Base-by-base conservation (phyloP, 345 rosid genomes). In the Eucalyptus victrix region DNA sequence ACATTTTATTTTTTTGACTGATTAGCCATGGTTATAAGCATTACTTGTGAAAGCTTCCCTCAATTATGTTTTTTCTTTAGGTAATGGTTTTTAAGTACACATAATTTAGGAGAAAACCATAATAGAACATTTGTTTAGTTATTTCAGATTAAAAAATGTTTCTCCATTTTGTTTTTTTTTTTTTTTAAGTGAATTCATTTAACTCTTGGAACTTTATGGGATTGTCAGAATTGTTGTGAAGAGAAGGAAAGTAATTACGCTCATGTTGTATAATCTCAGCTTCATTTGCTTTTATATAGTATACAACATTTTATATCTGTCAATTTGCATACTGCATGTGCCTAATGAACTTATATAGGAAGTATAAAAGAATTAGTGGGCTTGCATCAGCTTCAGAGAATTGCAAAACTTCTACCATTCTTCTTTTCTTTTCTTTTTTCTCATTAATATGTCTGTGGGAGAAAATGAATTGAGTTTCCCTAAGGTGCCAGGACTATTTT, bases 101-200 rank as follows among this genome's bases (percentile, higher is more conserved):
- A 19, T 19, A 32, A 5, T 72, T 37, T 37, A 37, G 81, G 81
- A 37, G 26, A 37, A 72, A 72, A 72, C 45, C 81, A 72, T 18
- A 11, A 72, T 72, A 72, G 13, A 3, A 37, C 44, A 72, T 37
- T 72, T 3, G 26, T 19, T 2, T 10, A 10, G 81, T 72, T 72
- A 34, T 5, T 72, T 72, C 4, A 72, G 81, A 10, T 34, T 10
- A 42, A 37, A 72, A 72, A 72, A 37, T 5, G 26, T 34, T 34
- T 72, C 26, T 72, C 44, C 12, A 19, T 72, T 34, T 4, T 62
- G 0, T 62, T 62, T 2, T 13, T 26, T 0, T 1, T 17, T 9
- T 49, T 12, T 4, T 12, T 49, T 0, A 34, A 72, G 45, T 34
- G 45, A 72, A 72, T 4, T 72, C 34, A 6, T 60, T 13, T 60